Evolutionary conservation across 2,329 filamentous ascomycete species (phyloP).

Genomic region (Cyanodermella asteris): DNA sequence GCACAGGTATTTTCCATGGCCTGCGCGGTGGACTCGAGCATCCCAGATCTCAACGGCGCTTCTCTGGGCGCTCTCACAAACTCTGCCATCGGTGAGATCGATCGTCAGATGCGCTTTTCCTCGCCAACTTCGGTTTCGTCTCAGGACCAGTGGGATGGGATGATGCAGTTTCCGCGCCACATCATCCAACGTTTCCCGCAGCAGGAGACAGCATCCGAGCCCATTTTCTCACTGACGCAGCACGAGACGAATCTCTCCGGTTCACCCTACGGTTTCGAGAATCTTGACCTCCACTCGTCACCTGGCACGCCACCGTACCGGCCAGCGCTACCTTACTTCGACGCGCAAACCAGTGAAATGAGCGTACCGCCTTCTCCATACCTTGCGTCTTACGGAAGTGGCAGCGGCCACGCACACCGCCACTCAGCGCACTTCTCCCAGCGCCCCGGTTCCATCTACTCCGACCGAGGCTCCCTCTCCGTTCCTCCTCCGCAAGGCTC

Average conservation of each 20-base stretch:
- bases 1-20: conserved; percentile 83
- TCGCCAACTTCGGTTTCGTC: conserved; percentile 3
- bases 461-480: conserved; percentile 17
- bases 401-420: no score
- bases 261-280: conserved; percentile 7
- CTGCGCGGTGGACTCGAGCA: conserved; percentile 70
- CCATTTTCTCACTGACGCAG: conserved; percentile 1
- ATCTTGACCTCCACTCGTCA: conserved; percentile 6
- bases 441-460: conserved; percentile 18
- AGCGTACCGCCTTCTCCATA: conserved; percentile 8
- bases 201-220: conserved; percentile 2
- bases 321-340: background rate
- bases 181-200: conserved; percentile 4
- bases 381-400: no score
- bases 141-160: conserved; percentile 5
- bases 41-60: conserved; percentile 72
- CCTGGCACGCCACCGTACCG: conserved; percentile 5
- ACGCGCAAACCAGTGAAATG: conserved; percentile 4
- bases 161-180: conserved; percentile 7
- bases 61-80: conserved; percentile 70
- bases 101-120: conserved; percentile 6
- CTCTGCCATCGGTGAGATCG: conserved; percentile 63
- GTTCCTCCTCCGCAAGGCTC: conserved; percentile 15
- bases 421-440: conserved; percentile 16
- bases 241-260: conserved; percentile 1